Evolutionary conservation across 2,329 filamentous ascomycete genomes (phyloP).

Genomic region (Aspergillus felis): DNA sequence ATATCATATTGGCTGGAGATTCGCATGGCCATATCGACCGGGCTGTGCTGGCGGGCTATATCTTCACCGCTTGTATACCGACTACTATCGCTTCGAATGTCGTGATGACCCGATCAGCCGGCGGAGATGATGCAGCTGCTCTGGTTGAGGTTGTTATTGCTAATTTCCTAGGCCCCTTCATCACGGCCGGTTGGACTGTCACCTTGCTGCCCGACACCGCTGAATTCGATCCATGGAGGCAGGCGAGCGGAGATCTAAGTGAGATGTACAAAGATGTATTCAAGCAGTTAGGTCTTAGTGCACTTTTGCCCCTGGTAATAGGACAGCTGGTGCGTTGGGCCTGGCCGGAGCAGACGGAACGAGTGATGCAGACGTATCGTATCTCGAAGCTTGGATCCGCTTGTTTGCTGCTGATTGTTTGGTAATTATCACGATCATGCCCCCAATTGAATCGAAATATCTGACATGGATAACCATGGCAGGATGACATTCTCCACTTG

Average conservation of each 20-base stretch:
- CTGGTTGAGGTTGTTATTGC: slow-evolving; percentile 67
- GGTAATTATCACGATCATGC: slow-evolving; percentile 40
- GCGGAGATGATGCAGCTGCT: slow-evolving; percentile 63
- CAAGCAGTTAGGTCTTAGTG: slow-evolving; percentile 64
- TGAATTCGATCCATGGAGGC: slow-evolving; percentile 36
- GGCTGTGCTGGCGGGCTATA: slow-evolving; percentile 63
- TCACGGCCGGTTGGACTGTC: slow-evolving; percentile 62
- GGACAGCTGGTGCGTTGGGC: slow-evolving; percentile 59
- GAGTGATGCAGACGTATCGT: slow-evolving; percentile 51
- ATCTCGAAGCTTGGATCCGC: slow-evolving; percentile 44
- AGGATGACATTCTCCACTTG: slow-evolving; percentile 40
- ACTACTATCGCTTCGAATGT: slow-evolving; percentile 72
- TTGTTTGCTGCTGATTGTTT: slow-evolving; percentile 50
- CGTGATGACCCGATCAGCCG: slow-evolving; percentile 66
- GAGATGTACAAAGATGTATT: slow-evolving; percentile 64
- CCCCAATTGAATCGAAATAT: not conserved
- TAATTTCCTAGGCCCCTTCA: slow-evolving; percentile 65
- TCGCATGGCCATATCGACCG: slow-evolving; percentile 52
- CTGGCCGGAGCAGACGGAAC: slow-evolving; percentile 44
- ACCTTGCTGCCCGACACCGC: slow-evolving; percentile 46
- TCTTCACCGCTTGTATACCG: slow-evolving; percentile 64
- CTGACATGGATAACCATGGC: slow-evolving; percentile 53
- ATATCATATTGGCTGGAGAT: slow-evolving; percentile 47
- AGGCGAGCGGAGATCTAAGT: slow-evolving; percentile 51
- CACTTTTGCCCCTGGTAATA: slow-evolving; percentile 60